Conservation (phyloP, 495 filamentous ascomycete genomes). For the Polyplosphaeria fusca region DNA sequence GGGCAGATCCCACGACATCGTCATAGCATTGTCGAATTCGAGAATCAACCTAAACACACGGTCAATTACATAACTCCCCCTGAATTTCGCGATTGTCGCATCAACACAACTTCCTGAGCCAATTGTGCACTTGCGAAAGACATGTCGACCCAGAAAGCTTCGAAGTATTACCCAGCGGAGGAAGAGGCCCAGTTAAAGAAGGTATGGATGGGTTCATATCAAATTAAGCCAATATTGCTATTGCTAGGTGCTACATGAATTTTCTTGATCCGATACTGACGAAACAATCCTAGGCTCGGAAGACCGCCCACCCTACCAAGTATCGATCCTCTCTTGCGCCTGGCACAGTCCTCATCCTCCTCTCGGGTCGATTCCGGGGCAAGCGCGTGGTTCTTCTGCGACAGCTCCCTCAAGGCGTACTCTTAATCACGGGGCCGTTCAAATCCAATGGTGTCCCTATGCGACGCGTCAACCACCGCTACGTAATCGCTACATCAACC, state of each 20-base stretch:
- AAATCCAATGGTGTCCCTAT: slow-evolving; percentile 99
- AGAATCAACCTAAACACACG: neutral
- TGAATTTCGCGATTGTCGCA: neutral
- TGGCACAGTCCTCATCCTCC: slow-evolving; percentile 93
- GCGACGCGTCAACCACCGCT: slow-evolving; percentile 94
- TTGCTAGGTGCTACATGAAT: no score
- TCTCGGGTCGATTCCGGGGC: slow-evolving; percentile 98
- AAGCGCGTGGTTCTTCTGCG: slow-evolving; percentile 99
- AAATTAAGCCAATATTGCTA: no score
- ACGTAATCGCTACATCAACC: slow-evolving; percentile 95
- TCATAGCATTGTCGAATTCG: neutral
- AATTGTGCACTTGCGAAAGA: neutral
- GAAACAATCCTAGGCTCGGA: slow-evolving; percentile 69
- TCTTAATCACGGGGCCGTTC: slow-evolving; percentile 98
- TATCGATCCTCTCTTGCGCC: slow-evolving; percentile 83
- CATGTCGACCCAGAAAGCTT: slow-evolving; percentile 66
- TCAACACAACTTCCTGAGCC: neutral
- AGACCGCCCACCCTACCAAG: slow-evolving; percentile 79
- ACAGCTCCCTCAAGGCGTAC: slow-evolving; percentile 89
- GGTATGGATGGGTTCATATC: slow-evolving; percentile 66
- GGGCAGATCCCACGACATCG: neutral
- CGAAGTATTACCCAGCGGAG: slow-evolving; percentile 99
- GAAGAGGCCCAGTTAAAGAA: slow-evolving; percentile 87
- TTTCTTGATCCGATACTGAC: neutral
- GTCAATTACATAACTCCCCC: neutral